Evolutionary conservation across 352 stramenopile species (phyloP).

Genomic region (Elongisporangium undulatum): DNA sequence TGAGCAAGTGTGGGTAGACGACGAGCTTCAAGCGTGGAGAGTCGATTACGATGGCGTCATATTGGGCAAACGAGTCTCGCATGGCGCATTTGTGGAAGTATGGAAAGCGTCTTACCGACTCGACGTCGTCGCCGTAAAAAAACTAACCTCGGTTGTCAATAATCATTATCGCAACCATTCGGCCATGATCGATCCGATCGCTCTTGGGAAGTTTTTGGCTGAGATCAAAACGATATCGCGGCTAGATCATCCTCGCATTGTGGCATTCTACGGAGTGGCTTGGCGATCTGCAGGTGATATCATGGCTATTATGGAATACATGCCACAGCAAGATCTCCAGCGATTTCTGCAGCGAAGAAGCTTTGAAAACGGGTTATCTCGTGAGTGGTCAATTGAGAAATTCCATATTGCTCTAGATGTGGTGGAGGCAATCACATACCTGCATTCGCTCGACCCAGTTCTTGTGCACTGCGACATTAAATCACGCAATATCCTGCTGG

Average conservation of each 20-base stretch:
- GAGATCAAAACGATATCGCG: constrained; percentile 45
- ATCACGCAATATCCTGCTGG: constrained; percentile 19
- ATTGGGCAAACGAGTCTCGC: constrained; percentile 15
- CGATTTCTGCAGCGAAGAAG: constrained; percentile 11
- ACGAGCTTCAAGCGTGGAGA: constrained; percentile 33
- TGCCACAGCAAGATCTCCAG: constrained; percentile 34
- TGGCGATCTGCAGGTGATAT: constrained; percentile 31
- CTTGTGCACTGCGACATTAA: constrained; percentile 25
- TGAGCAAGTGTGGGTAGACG: constrained; percentile 23
- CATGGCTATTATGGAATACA: constrained; percentile 38
- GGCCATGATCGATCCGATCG: constrained; percentile 15
- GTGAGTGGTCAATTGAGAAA: constrained; percentile 27
- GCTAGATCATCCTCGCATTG: constrained; percentile 44
- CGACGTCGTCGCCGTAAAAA: constrained; percentile 34
- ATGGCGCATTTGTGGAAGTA: constrained; percentile 29
- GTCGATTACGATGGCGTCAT: constrained; percentile 29
- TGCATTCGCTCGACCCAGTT: constrained; percentile 19
- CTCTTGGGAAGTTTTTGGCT: constrained; percentile 40
- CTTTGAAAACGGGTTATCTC: neutral
- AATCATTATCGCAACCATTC: constrained; percentile 15
- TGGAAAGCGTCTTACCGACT: constrained; percentile 36
- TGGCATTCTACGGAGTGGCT: constrained; percentile 42
- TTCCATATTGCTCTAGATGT: constrained; percentile 40
- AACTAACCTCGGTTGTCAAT: constrained; percentile 17
- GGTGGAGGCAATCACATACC: constrained; percentile 29